Base-by-base conservation (phyloP, 2,329 filamentous ascomycete genomes). In the Botrytis hyacinthi region DNA sequence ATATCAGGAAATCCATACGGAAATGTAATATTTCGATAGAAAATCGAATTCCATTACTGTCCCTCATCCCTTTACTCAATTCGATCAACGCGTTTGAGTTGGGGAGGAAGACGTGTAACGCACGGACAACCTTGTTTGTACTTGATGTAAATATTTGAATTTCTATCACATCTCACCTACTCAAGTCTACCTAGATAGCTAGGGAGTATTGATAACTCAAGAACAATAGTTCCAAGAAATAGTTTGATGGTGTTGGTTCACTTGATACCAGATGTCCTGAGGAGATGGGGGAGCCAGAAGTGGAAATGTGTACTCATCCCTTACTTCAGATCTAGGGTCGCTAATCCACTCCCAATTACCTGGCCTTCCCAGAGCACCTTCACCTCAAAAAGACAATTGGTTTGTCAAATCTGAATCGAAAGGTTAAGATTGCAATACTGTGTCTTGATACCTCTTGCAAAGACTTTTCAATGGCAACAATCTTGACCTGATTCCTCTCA, bases 41-140 rank as follows among this genome's bases (percentile, higher is more conserved):
- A 48, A 37, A n/a, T 26, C 8, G 8, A 37, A 67, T 35, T 37
- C 20, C 32, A 67, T n/a, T 20, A 2, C 44, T 51, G 44, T 14
- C 63, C 44, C 63, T 66, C 44, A 44, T 51, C 44, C 63, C 63
- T 67, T 67, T 12, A 40, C 44, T 67, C 1, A 51, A 37, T 67
- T 22, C 22, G 22, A 29, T 26, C 2, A 12, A 67, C 32, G 65
- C 65, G 46, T 51, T 22, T 20, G 35, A 67, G 35, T 40, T 8
- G 60, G 8, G 8, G 59, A 12, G 26, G 26, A 18, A 54, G 65
- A 67, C 65, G 26, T 26, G 65, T 35, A 54, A 67, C 26, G 44
- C 65, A 67, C 65, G 20, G 46, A 40, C 46, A 22, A 67, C 18
- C 22, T 20, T 4, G 37, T 51, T 51, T 35, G 59, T 26, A 35